Base-by-base conservation (phyloP, 257 asterid species). In the Gentiana macrophylla region DNA sequence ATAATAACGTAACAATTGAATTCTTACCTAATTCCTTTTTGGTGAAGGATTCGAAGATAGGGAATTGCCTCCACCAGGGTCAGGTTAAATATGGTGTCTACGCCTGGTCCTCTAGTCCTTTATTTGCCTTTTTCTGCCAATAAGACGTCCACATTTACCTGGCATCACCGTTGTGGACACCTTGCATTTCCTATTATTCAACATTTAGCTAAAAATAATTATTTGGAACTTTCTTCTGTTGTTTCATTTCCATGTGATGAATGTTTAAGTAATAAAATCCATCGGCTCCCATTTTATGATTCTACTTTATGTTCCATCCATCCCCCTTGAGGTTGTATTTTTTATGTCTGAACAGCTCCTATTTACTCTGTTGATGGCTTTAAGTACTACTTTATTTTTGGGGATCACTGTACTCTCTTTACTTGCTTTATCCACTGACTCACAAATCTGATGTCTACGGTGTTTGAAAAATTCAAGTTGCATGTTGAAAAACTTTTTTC, bases 371-470 rank as follows among this genome's bases (percentile, higher is more conserved):
- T 38, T 38, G 44, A 38, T 38, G 44, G 44, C 7, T 38, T 3
- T 38, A 38, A 38, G 7, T 38, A 38, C 7, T 38, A 38, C 7
- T 4, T 38, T 4, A 38, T 38, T 38, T 38, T 38, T 38, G 44
- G 4, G 4, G 44, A 38, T 38, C 44, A 38, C 44, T 38, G 4
- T 6, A 38, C 44, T 38, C 34, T 36, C 9, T 50, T 49, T 35
- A 15, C 24, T 15, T 15, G 24, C 24, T 15, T 15, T 15, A 15
- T 15, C 24, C 24, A 15, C 0, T 15, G 36, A 58, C 35, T 8
- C 37, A 38, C 11, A 66, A 66, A 35, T 52, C 60, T 15, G 7
- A 66, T 4, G 35, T 52, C n/a, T 32, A 13, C 11, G 44, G 11
- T 8, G 4, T 59, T 59, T 52, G 6, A 32, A 3, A 3, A 12